Base-by-base conservation (phyloP, 2,329 filamentous ascomycete genomes). In the Alternaria sp. region DNA sequence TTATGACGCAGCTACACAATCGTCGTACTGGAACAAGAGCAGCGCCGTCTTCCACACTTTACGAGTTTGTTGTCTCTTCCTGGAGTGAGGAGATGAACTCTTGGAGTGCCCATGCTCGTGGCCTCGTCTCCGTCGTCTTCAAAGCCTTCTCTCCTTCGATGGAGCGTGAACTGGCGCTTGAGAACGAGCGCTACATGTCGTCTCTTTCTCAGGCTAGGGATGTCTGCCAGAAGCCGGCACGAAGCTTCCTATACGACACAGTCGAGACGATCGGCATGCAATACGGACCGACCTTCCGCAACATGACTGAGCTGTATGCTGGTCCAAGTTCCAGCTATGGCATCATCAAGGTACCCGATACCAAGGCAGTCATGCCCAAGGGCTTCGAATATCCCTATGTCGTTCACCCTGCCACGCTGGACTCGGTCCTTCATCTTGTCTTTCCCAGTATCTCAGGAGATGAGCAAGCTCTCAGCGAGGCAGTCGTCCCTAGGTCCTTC, bases 231-330 rank as follows among this genome's bases (percentile, higher is more conserved):
- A 54, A 61, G 33, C 54, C 53, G 5, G 58, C 46, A n/a, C 46
- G 59, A 28, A 61, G 59, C 54, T 58, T 61, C 54, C 14, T 61
- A 14, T 58, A 61, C 8, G 59, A 61, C 37, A 61, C 59, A 53
- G 59, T 61, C 28, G 47, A 49, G 46, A 55, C 58, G 6, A 55
- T 58, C 14, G 59, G 63, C 23, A 50, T 65, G 59, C 25, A 62
- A 18, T 63, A 62, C 44, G 59, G 63, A n/a, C 63, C 63, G 6
- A 58, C 55, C 12, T 65, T 65, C 25, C 59, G 59, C 43, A 62
- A 62, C n/a, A 63, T 62, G 54, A 50, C 26, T 20, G 47, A 37
- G 77, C 78, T 61, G 2, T 51, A 45, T 28, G 61, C 61, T 28
- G 50, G 56, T 6, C 25, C 18, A 1, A 41, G 37, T n/a, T 15